A percentile compares a stretch with the other conserved stretches of the same genome.
Conservation (phyloP, 1,139 yeast genomes). For the Suhomyces choctaworum region DNA sequence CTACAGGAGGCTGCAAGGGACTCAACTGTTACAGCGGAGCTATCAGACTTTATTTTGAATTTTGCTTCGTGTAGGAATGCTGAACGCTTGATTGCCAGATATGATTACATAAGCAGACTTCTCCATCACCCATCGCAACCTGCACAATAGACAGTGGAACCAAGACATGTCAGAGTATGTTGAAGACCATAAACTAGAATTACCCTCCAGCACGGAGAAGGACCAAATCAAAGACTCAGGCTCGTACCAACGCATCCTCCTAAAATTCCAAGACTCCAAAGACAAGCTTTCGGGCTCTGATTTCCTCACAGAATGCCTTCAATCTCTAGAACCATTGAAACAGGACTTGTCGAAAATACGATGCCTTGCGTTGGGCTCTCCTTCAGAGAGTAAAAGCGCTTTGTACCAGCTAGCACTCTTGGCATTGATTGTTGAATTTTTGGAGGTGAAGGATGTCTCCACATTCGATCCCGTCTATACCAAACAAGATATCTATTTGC, state of each 20-base stretch:
- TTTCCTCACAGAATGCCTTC: conserved; percentile 24
- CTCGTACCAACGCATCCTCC: too few relatives aligned
- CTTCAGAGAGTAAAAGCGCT: conserved; percentile 56
- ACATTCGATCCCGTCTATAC: conserved; percentile 67
- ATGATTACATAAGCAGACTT: too few relatives aligned
- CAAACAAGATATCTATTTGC: conserved; percentile 39
- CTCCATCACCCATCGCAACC: too few relatives aligned
- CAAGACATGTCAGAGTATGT: conserved; percentile 10
- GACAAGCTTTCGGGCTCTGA: conserved; percentile 1
- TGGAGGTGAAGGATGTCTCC: conserved; percentile 36
- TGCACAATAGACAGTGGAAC: conserved; percentile 4
- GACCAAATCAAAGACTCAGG: too few relatives aligned
- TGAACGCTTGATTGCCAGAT: too few relatives aligned
- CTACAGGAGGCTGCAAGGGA: too few relatives aligned
- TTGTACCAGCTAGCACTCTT: conserved; percentile 65
- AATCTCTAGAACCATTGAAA: conserved; percentile 13
- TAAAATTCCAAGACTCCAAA: too few relatives aligned
- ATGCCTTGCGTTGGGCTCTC: conserved; percentile 75
- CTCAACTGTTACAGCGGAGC: too few relatives aligned
- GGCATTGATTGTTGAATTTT: conserved; percentile 32
- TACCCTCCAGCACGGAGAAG: conserved; percentile 1
- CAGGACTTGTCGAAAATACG: conserved; percentile 39
- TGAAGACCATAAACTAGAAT: conserved; percentile 4
- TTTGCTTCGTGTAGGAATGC: too few relatives aligned
- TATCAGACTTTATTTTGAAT: too few relatives aligned